These are phyloP conservation scores for Leccinum subgranulosum DNA, from an alignment of 768 basidiomycete species.

Conservation along the genomic window DNA sequence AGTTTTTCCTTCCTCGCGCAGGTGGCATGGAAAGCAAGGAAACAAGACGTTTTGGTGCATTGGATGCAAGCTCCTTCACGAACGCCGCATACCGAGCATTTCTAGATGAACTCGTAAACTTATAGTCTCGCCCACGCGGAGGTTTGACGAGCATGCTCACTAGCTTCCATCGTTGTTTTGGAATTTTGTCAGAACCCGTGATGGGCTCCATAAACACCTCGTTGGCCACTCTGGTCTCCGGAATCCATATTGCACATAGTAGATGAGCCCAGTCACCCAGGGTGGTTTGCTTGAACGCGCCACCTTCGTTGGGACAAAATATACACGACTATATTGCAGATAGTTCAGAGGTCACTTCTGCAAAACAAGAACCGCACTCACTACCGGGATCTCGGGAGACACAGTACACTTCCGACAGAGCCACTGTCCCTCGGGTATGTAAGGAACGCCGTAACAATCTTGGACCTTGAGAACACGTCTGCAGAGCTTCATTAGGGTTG, in stretches of 20 bases:
- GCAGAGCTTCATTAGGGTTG: not conserved
- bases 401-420: slow-evolving; percentile 98
- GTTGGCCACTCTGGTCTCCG: slow-evolving; percentile 90
- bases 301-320: slow-evolving; percentile 95
- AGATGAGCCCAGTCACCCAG: slow-evolving; percentile 95
- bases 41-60: slow-evolving; percentile 87
- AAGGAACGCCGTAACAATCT: slow-evolving; percentile 99
- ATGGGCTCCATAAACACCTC: slow-evolving; percentile 99
- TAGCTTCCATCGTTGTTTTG: slow-evolving; percentile 91
- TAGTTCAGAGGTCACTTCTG: not conserved
- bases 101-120: slow-evolving; percentile 31
- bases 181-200: slow-evolving; percentile 81
- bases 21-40: slow-evolving; percentile 90
- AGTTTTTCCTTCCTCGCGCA: slow-evolving; percentile 88
- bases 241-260: slow-evolving; percentile 96
- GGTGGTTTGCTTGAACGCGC: slow-evolving; percentile 96
- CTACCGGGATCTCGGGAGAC: slow-evolving; percentile 94
- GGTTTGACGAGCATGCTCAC: slow-evolving; percentile 44
- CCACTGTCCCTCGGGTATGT: slow-evolving; percentile 99
- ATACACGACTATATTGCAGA: slow-evolving; percentile 66
- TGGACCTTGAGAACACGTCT: slow-evolving; percentile 9
- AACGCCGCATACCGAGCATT: slow-evolving; percentile 62
- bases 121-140: not conserved
- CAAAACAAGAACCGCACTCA: slow-evolving; percentile 36
- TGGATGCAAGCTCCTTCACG: slow-evolving; percentile 89